Base-by-base conservation (phyloP, 495 filamentous ascomycete genomes). In the Penicillium daleae region DNA sequence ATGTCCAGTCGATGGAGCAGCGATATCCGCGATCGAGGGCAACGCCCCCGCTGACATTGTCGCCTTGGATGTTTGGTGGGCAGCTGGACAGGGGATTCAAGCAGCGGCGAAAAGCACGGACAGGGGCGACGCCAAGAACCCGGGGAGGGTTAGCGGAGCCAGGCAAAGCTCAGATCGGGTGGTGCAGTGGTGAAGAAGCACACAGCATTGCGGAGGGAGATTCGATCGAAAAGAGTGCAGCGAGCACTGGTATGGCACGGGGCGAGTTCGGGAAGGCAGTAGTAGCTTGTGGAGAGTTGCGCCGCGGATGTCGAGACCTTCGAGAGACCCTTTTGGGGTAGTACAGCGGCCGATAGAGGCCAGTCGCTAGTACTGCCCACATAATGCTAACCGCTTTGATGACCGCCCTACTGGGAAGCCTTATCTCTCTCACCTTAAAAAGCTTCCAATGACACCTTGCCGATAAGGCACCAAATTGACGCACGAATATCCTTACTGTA, bases 41-140 rank as follows among this genome's bases (percentile, higher is more conserved):
- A 72, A 62, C 54, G 68, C 58, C 66, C 74, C 76, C 63, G 72
- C 73, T 54, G 76, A 78, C 79, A 82, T 82, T 58, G 29, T 77
- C 63, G 62, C n/a, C 48, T 46, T 33, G 56, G 48, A 27, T 61
- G 49, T 49, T 19, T 33, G 44, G 46, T 60, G 57, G 64, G 56
- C 58, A 53, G 52, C 21, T 32, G 55, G 62, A 57, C 33, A 53
- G 40, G 56, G 61, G 61, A 61, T 26, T 54, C 37, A 13, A 46
- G 40, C 44, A 37, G 58, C 50, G 49, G 50, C 58, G 31, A 29
- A 39, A 21, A 51, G 32, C 13, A 50, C 33, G 33, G 29, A 54
- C 51, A 54, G 58, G 58, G 48, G 46, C 51, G 52, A 52, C 57
- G 59, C 59, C 59, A 58, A 49, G 49, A 63, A 54, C 44, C 48